phyloP scores from a whole-genome alignment of 2,329 filamentous ascomycete species.

The Ceratocystis cacaofunesta region DNA sequence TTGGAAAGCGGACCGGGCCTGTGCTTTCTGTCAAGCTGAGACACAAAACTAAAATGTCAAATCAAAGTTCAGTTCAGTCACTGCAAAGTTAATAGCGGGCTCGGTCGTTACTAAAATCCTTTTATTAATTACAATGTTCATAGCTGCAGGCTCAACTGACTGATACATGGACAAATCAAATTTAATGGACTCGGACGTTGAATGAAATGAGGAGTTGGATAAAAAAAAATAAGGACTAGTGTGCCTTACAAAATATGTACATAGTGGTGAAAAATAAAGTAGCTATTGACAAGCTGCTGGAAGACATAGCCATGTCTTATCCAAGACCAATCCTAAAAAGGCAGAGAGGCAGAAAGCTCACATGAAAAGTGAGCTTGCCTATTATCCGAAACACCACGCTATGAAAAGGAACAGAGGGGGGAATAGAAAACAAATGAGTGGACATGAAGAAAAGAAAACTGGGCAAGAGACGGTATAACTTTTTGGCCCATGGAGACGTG shows the following conservation, averaged over 20 bases:
- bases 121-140: neutral
- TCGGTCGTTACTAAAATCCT: neutral
- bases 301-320: neutral
- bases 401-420: slow-evolving; percentile 7
- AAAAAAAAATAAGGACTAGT: neutral
- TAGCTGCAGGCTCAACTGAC: neutral
- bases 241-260: neutral
- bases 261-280: neutral
- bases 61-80: neutral
- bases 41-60: neutral
- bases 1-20: neutral
- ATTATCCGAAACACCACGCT: slow-evolving; percentile 1
- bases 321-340: neutral
- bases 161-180: neutral
- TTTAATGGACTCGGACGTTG: neutral
- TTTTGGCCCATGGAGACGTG: neutral
- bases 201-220: neutral
- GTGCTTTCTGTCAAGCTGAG: slow-evolving; percentile 1
- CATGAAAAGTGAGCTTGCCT: neutral
- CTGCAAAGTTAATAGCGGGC: neutral
- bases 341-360: neutral
- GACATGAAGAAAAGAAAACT: slow-evolving; percentile 4
- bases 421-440: slow-evolving; percentile 5
- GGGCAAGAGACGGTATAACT: slow-evolving; percentile 3
- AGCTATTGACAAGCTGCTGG: neutral